Evolutionary conservation across 2,329 filamentous ascomycete species (phyloP).

Genomic region (Colletotrichum sp.): DNA sequence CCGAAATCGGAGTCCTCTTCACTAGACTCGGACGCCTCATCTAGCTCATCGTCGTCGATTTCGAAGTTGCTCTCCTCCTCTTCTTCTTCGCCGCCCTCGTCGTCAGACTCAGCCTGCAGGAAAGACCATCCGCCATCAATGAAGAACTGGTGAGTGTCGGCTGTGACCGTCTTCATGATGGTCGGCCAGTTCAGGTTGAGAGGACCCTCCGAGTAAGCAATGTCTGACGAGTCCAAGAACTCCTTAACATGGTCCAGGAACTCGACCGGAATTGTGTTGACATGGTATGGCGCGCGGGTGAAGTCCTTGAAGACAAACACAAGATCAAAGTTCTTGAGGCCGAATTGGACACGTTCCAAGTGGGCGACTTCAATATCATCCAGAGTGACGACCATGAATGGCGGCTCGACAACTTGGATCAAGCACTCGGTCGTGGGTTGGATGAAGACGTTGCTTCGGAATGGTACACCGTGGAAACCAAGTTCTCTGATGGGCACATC

Average conservation of each 20-base stretch:
- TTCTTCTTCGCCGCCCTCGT: conserved; percentile 76
- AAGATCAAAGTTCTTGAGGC: conserved; percentile 98
- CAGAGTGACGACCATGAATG: conserved; percentile 93
- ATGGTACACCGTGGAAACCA: conserved; percentile 95
- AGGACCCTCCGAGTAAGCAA: conserved; percentile 91
- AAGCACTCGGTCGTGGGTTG: conserved; percentile 97
- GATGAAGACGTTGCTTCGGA: conserved; percentile 93
- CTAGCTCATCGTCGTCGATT: conserved; percentile 84
- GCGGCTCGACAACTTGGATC: conserved; percentile 95
- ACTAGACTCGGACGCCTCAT: conserved; percentile 76
- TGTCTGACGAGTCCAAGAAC: conserved; percentile 95
- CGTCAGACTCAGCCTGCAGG: conserved; percentile 85
- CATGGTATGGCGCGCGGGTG: conserved; percentile 84
- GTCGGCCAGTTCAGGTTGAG: conserved; percentile 98
- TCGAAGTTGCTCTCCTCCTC: conserved; percentile 94
- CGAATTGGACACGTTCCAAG: conserved; percentile 94
- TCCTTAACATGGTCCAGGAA: conserved; percentile 95
- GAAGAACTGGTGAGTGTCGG: conserved; percentile 95
- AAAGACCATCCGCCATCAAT: conserved; percentile 95
- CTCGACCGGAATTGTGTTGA: conserved; percentile 98
- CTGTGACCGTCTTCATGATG: conserved; percentile 98
- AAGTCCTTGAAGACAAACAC: conserved; percentile 99
- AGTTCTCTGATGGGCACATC: conserved; percentile 97
- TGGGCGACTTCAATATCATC: conserved; percentile 97
- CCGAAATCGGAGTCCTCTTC: conserved; percentile 94